phyloP scores from a whole-genome alignment of 805 yeast species.

The Candida schatavii region DNA sequence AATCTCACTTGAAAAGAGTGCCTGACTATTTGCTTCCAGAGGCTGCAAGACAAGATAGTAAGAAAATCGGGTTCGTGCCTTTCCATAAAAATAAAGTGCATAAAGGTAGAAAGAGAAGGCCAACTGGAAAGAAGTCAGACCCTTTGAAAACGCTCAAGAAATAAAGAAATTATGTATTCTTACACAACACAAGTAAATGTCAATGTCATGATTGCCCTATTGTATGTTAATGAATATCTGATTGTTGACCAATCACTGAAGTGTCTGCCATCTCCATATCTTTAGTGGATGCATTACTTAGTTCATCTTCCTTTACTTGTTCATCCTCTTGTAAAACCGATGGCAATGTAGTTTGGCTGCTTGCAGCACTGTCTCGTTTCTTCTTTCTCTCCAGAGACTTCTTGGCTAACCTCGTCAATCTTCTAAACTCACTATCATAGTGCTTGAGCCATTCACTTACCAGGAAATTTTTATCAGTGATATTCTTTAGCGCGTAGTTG shows the following conservation, averaged over 20 bases:
- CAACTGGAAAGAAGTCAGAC: constrained; percentile 47
- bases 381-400: constrained; percentile 17
- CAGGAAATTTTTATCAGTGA: constrained; percentile 47
- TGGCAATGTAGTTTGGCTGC: too few relatives aligned
- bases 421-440: constrained; percentile 39
- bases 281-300: too few relatives aligned
- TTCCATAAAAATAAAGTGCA: constrained; percentile 53
- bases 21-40: constrained; percentile 90
- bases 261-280: too few relatives aligned
- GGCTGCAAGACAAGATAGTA: constrained; percentile 55
- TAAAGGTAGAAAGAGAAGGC: constrained; percentile 38
- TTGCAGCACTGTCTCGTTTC: neutral
- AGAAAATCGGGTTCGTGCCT: constrained; percentile 69
- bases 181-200: too few relatives aligned
- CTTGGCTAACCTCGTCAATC: constrained; percentile 37
- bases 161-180: neutral
- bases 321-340: too few relatives aligned
- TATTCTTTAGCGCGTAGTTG: constrained; percentile 23
- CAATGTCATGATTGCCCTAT: too few relatives aligned
- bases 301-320: too few relatives aligned
- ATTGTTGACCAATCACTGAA: too few relatives aligned
- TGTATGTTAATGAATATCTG: too few relatives aligned
- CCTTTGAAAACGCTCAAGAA: constrained; percentile 55
- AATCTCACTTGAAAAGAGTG: constrained; percentile 82
- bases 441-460: constrained; percentile 41